Percentiles rank a stretch among this genome's conserved stretches.
Conservation (phyloP, 768 basidiomycete species). For the Suillus subalutaceus region DNA sequence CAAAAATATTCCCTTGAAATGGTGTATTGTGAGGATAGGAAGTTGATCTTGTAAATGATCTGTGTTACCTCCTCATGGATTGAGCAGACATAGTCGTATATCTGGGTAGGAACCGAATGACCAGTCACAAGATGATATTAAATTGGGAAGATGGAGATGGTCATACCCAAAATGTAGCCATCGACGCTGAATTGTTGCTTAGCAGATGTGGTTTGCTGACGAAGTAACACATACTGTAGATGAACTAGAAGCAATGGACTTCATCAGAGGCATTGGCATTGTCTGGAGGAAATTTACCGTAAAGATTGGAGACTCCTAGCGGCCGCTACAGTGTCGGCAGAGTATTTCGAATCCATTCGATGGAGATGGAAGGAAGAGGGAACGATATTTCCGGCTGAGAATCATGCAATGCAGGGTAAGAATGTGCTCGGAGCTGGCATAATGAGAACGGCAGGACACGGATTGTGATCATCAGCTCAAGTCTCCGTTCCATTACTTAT, state of each 20-base stretch:
- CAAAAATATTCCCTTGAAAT: constrained; percentile 6
- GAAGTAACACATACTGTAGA: constrained; percentile 1
- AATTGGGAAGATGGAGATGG: neutral
- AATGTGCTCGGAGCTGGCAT: neutral
- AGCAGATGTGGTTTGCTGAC: neutral
- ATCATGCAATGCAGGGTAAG: neutral
- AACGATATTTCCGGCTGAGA: neutral
- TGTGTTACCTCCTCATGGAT: constrained; percentile 1
- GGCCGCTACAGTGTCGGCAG: neutral
- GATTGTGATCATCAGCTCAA: neutral
- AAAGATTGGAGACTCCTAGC: constrained; percentile 2
- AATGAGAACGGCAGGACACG: neutral
- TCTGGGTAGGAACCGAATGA: neutral
- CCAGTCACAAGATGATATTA: neutral
- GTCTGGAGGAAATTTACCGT: neutral
- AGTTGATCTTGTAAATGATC: neutral
- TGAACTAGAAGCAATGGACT: neutral
- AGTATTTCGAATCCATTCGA: neutral
- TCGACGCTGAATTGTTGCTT: neutral
- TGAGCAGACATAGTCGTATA: constrained; percentile 8
- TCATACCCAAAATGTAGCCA: constrained; percentile 13
- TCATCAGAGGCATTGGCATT: neutral
- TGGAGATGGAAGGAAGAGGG: neutral
- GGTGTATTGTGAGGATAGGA: neutral
- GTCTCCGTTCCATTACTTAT: neutral